Base-by-base conservation (phyloP, 805 yeast genomes). In the Saturnispora ahearnii region DNA sequence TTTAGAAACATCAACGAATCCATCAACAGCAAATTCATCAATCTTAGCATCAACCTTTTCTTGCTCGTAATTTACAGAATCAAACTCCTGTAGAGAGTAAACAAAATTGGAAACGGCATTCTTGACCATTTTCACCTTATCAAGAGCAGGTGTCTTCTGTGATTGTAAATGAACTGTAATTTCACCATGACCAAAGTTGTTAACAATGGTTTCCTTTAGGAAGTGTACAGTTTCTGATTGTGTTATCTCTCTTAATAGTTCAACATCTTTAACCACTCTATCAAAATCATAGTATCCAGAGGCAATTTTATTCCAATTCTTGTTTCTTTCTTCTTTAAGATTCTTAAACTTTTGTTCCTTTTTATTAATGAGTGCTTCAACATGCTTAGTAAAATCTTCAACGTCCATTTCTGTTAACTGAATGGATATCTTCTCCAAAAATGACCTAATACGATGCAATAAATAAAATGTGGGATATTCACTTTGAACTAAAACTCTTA, bases 281-380 rank as follows among this genome's bases (percentile, higher is more conserved):
- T 72, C 66, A 66, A 88, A 91, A 62, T 91, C 87, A 61, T 84
- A 90, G 65, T 72, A 84, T 5, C 96, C 96, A 50, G 79, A 73
- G 30, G 78, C 77, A 51, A 93, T 84, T 12, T 79, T 73, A 48
- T 75, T 71, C 78, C 88, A 81, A 63, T 78, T 82, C 57, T 82
- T 70, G 9, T 69, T 61, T 45, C 78, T 73, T 66, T 93, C 98
- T 62, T 91, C 96, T 49, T 71, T 69, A 66, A 90, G 71, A 57
- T 88, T 89, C 67, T 87, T 87, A 58, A 77, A 72, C 58, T 84
- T 86, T 59, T 85, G 86, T 40, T 78, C 66, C 57, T 87, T 80
- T 63, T 78, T 78, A 50, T 76, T 74, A 48, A 81, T 68, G 52
- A 90, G 73, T 1, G 96, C 84, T 47, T 74, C 75, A 49, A 85